Conservation (phyloP, 1,284 basidiomycete genomes). For the Ceratobasidium sp. region DNA sequence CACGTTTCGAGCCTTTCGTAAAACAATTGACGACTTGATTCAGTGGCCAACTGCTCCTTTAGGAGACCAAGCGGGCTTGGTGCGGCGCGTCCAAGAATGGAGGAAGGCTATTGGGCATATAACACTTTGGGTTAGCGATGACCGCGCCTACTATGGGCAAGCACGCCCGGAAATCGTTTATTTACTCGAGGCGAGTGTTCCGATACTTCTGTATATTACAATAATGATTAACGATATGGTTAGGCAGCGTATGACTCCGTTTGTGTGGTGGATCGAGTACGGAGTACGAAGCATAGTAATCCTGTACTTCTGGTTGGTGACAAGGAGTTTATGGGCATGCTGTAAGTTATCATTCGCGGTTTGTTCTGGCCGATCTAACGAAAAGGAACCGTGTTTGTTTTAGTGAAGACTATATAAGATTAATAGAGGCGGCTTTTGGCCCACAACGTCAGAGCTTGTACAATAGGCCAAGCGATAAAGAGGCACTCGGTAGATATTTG, state of each 20-base stretch:
- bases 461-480: constrained; percentile 13
- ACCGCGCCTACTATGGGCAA: constrained; percentile 37
- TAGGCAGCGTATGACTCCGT: constrained; percentile 32
- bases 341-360: constrained; percentile 8
- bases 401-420: constrained; percentile 25
- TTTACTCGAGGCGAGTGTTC: constrained; percentile 24
- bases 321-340: constrained; percentile 23
- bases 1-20: constrained; percentile 26
- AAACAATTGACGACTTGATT: constrained; percentile 31
- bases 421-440: constrained; percentile 27
- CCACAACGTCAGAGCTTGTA: constrained; percentile 26
- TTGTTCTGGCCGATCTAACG: not conserved
- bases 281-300: not conserved
- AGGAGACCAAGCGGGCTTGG: constrained; percentile 31
- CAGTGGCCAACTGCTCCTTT: not conserved
- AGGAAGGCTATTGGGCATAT: constrained; percentile 32
- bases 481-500: constrained; percentile 10
- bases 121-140: constrained; percentile 37
- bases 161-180: constrained; percentile 41
- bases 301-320: constrained; percentile 12
- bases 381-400: not conserved
- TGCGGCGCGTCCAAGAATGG: constrained; percentile 39
- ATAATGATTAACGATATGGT: not conserved
- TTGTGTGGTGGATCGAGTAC: constrained; percentile 20
- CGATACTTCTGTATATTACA: not conserved